Conservation (phyloP, 2,329 filamentous ascomycete genomes). For the Nigrospora osmanthi region DNA sequence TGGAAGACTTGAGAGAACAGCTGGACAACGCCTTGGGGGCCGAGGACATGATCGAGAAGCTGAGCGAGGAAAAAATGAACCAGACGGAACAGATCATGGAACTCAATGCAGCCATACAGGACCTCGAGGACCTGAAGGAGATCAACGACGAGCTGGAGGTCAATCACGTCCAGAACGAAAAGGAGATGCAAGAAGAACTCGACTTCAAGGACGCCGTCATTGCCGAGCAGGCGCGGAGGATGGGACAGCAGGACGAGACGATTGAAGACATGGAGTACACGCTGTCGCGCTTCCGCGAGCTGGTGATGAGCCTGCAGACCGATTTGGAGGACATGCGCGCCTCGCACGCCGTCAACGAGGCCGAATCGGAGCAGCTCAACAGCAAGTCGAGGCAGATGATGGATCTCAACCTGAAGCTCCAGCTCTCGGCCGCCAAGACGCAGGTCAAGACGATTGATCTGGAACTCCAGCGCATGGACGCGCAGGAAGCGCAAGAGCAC, state of each 20-base stretch:
- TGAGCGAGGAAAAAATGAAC: slow-evolving; percentile 79
- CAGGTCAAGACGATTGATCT: slow-evolving; percentile 93
- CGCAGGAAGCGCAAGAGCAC: slow-evolving; percentile 82
- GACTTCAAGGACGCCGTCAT: slow-evolving; percentile 82
- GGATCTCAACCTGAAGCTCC: slow-evolving; percentile 91
- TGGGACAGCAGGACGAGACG: slow-evolving; percentile 67
- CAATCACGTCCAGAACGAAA: slow-evolving; percentile 88
- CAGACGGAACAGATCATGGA: slow-evolving; percentile 80
- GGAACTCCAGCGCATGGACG: slow-evolving; percentile 78
- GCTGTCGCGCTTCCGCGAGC: slow-evolving; percentile 76
- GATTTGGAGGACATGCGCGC: slow-evolving; percentile 89
- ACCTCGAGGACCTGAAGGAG: slow-evolving; percentile 83
- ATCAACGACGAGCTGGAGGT: slow-evolving; percentile 91
- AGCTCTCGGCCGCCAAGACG: slow-evolving; percentile 81
- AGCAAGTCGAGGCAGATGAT: slow-evolving; percentile 88
- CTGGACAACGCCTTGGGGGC: slow-evolving; percentile 81
- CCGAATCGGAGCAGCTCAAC: slow-evolving; percentile 84
- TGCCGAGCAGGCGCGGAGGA: slow-evolving; percentile 68
- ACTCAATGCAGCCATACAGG: slow-evolving; percentile 72
- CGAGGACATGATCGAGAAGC: slow-evolving; percentile 89
- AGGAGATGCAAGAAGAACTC: slow-evolving; percentile 88
- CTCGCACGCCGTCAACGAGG: slow-evolving; percentile 86
- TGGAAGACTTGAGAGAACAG: slow-evolving; percentile 84
- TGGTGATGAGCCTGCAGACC: slow-evolving; percentile 76
- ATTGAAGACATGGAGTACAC: slow-evolving; percentile 89